Base-by-base conservation (phyloP, 2,329 filamentous ascomycete species). In the Torrubiellomyces zombiae region DNA sequence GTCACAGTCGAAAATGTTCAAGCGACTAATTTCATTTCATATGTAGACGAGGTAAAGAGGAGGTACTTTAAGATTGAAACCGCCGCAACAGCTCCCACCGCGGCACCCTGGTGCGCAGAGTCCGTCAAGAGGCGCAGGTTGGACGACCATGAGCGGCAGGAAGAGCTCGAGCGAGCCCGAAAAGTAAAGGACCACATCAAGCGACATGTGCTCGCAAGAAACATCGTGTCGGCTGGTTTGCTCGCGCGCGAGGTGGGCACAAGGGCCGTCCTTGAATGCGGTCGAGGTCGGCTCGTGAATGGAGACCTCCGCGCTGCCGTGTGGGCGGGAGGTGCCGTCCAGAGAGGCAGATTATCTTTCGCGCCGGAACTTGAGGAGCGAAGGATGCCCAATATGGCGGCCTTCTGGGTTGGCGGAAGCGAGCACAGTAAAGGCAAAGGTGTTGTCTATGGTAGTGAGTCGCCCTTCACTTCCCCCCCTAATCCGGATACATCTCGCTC, bases 31-130 rank as follows among this genome's bases (percentile, higher is more conserved):
- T n/a, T 9, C 11, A 9, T 19, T 9, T 2, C 11, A 6, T 2
- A 9, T 16, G 6, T 26, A 70, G 67, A 72, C 31, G 25, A 46
- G 9, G 58, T 59, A 21, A 76, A 68, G 44, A 61, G 60, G 18
- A 74, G 67, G 34, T 80, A 78, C 39, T 80, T 78, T 47, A 73
- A 68, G 37, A 63, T 79, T 24, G 66, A 75, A 40, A 61, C 58
- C 22, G 56, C 64, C 19, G 56, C 63, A 27, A 57, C 56, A 10
- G 66, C 67, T 1, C 58, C 67, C 0, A 33, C 51, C 2, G 47
- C 44, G 6, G 54, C 62, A 0, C 47, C 56, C 10, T 76, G 71
- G 51, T 68, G 70, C 7, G 49, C 56, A n/a, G 54, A 65, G 22
- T 58, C 59, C 6, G 63, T 75, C 28, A 73, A 67, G 46, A 57